Conservation (phyloP, 768 basidiomycete genomes). For the Boletus subcaerulescens region DNA sequence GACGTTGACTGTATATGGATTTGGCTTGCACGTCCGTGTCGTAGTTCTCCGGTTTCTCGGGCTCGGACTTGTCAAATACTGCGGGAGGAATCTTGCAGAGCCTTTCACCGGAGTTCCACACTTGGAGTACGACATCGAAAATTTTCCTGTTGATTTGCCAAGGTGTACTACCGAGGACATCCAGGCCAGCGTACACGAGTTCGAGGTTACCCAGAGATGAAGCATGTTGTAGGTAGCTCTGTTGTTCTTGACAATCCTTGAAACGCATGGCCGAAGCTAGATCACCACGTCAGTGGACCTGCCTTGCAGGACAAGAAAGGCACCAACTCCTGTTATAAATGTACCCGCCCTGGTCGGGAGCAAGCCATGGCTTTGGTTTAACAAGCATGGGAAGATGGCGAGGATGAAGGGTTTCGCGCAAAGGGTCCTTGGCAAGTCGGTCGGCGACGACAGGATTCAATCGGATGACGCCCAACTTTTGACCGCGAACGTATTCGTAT, state of each 20-base stretch:
- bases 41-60: conserved; percentile 42
- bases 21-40: conserved; percentile 54
- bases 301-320: not conserved
- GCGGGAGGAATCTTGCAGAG: conserved; percentile 84
- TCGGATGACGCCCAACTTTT: conserved; percentile 88
- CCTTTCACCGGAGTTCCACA: conserved; percentile 85
- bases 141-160: conserved; percentile 84
- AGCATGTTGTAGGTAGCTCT: conserved; percentile 71
- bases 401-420: conserved; percentile 77
- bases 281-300: not conserved
- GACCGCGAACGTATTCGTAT: conserved; percentile 92
- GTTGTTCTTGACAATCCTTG: conserved; percentile 86
- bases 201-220: conserved; percentile 73
- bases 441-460: conserved; percentile 79
- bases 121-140: conserved; percentile 70
- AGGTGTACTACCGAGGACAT: conserved; percentile 84
- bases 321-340: conserved; percentile 69
- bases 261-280: conserved; percentile 82
- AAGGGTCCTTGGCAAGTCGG: conserved; percentile 69
- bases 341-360: conserved; percentile 77
- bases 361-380: conserved; percentile 84
- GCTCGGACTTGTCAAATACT: conserved; percentile 61
- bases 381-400: conserved; percentile 96
- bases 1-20: conserved; percentile 52
- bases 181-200: conserved; percentile 82